Evolutionary conservation across 371 early-diverging fungal species (phyloP).

Genomic region (Basidiobolus meristosporus): DNA sequence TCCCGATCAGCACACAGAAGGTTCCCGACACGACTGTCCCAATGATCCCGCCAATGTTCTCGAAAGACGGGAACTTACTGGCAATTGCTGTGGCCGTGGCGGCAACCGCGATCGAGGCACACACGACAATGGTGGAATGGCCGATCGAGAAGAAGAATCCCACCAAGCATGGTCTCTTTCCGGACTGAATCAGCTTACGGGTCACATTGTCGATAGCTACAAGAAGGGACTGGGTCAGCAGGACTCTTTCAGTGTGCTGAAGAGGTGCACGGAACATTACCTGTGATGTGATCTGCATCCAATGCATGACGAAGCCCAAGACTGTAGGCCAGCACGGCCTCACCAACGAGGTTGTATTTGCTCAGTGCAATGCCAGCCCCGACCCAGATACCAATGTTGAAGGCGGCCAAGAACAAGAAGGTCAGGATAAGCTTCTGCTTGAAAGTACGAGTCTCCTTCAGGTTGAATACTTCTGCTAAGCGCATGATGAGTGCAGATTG

Average conservation of each 20-base stretch:
- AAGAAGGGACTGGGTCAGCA: too few relatives aligned
- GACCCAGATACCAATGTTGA: conserved; percentile 21
- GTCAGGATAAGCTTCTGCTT: too few relatives aligned
- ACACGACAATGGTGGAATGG: conserved; percentile 41
- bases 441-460: too few relatives aligned
- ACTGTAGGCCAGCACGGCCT: conserved; percentile 31
- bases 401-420: conserved; percentile 4
- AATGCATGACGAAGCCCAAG: conserved; percentile 48
- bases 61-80: conserved; percentile 18
- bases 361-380: conserved; percentile 12
- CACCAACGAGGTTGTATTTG: conserved; percentile 20
- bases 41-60: conserved; percentile 23
- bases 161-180: conserved; percentile 22
- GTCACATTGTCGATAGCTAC: conserved; percentile 56
- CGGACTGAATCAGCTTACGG: conserved; percentile 20
- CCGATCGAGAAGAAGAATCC: conserved; percentile 48
- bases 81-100: conserved; percentile 23
- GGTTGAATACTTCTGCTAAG: too few relatives aligned
- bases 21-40: conserved; percentile 30
- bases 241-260: too few relatives aligned
- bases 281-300: conserved; percentile 48
- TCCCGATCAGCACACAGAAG: conserved; percentile 32
- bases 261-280: too few relatives aligned
- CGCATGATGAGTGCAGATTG: too few relatives aligned
- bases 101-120: conserved; percentile 24